Percentiles rank a stretch among this genome's conserved stretches.
phyloP scores from a whole-genome alignment of 148 eudicot species.

The Nepenthes gracilis region DNA sequence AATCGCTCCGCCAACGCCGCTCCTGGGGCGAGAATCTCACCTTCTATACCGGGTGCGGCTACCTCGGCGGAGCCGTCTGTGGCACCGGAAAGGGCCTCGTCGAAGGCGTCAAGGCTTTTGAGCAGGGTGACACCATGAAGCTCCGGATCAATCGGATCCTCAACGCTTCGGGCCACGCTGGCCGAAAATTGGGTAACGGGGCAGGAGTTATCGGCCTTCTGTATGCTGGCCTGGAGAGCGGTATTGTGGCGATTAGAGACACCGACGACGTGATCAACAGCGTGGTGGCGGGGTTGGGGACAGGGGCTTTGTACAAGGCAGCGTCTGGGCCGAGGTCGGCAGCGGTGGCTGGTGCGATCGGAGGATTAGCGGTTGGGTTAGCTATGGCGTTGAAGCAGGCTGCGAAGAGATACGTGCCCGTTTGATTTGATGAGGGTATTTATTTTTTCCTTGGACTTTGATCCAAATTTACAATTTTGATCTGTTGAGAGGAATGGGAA shows the following conservation, averaged over 20 bases:
- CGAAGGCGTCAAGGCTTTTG: constrained; percentile 17
- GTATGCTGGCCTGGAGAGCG: constrained; percentile 11
- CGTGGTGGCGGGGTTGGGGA: constrained; percentile 21
- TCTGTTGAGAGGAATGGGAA: too few relatives aligned
- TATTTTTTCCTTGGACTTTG: too few relatives aligned
- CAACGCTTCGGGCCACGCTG: constrained; percentile 21
- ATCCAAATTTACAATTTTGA: too few relatives aligned
- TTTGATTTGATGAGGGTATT: not conserved
- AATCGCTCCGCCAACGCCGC: constrained; percentile 12
- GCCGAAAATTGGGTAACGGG: constrained; percentile 20
- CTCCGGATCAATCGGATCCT: constrained; percentile 21
- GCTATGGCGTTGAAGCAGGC: constrained; percentile 16
- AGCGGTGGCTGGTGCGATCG: constrained; percentile 25
- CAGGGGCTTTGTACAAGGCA: constrained; percentile 17
- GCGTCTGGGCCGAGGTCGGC: constrained; percentile 23
- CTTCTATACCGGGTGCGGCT: constrained; percentile 20
- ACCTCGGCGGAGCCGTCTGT: constrained; percentile 7
- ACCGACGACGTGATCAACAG: constrained; percentile 13
- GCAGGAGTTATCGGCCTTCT: constrained; percentile 16
- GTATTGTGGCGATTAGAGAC: not conserved
- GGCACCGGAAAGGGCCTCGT: constrained; percentile 18
- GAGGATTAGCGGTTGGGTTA: constrained; percentile 22
- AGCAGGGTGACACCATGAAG: constrained; percentile 24
- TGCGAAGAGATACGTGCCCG: constrained; percentile 13
- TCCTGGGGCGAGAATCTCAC: constrained; percentile 12